A percentile compares a stretch with the other conserved stretches of the same genome.
phyloP scores from a whole-genome alignment of 805 yeast genomes.

The Metschnikowia baotianmanensis region DNA sequence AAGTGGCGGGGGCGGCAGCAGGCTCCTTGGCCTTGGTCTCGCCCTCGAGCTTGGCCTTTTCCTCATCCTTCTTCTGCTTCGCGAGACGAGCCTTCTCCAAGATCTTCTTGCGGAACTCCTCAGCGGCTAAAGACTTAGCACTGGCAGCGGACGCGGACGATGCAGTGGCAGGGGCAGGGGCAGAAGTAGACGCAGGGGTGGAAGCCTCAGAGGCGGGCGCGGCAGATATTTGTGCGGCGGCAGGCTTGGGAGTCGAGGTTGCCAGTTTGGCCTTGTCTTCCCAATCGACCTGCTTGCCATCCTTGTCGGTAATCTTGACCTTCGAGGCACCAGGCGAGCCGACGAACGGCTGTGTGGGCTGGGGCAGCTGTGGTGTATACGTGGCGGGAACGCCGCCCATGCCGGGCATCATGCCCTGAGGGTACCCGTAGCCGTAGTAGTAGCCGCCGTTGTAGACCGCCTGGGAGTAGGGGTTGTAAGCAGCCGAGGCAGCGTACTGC shows the following conservation, averaged over 20 bases:
- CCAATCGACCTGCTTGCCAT: conserved; percentile 41
- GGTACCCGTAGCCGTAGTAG: conserved; percentile 13
- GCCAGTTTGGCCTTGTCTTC: conserved; percentile 38
- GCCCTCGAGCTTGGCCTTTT: conserved; percentile 14
- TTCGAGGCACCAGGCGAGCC: conserved; percentile 21
- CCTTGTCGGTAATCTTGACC: conserved; percentile 41
- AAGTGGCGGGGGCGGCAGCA: conserved; percentile 4
- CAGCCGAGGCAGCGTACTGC: conserved; percentile 20
- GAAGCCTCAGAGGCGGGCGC: conserved; percentile 10
- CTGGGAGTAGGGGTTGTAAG: conserved; percentile 14
- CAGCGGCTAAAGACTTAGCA: conserved; percentile 25
- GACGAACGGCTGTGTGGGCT: conserved; percentile 14
- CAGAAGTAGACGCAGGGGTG: conserved; percentile 15
- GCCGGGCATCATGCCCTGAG: conserved; percentile 17
- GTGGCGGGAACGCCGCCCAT: conserved; percentile 16
- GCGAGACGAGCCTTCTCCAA: conserved; percentile 27
- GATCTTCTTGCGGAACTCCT: conserved; percentile 37
- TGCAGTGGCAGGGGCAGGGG: conserved; percentile 19
- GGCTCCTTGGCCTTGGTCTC: conserved; percentile 8
- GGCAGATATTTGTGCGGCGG: conserved; percentile 25
- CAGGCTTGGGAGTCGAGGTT: conserved; percentile 31
- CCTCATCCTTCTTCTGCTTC: conserved; percentile 18
- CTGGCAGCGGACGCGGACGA: conserved; percentile 14
- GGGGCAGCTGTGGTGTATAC: conserved; percentile 21
- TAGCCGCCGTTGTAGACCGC: conserved; percentile 15